Evolutionary conservation across 2,329 filamentous ascomycete species (phyloP).

Genomic region (Geoglossum cookeanum): DNA sequence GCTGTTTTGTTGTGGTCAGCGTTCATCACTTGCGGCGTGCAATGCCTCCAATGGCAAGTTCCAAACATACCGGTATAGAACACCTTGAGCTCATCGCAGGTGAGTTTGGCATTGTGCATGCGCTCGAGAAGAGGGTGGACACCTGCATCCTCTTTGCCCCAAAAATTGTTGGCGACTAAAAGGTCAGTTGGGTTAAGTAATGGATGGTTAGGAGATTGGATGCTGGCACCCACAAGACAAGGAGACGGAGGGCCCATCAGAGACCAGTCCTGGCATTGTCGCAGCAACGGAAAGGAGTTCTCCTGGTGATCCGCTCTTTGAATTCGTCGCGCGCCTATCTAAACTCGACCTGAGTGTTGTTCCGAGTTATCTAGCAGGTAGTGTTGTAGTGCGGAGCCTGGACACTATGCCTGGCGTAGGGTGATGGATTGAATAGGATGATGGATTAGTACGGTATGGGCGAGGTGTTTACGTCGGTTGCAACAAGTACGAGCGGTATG

Average conservation of each 20-base stretch:
- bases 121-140: constrained; percentile 80
- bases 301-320: neutral
- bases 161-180: constrained; percentile 95
- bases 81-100: constrained; percentile 76
- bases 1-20: constrained; percentile 28
- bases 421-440: neutral
- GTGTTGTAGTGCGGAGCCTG: neutral
- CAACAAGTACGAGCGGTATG: neutral
- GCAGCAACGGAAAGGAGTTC: neutral
- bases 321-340: neutral
- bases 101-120: constrained; percentile 86
- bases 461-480: neutral
- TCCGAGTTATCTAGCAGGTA: neutral
- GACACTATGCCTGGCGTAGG: neutral
- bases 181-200: constrained; percentile 14
- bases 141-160: constrained; percentile 97
- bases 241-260: constrained; percentile 15
- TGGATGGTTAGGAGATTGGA: neutral
- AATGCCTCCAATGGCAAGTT: neutral
- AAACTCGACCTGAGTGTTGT: neutral
- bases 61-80: constrained; percentile 59
- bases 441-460: neutral
- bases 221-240: constrained; percentile 17
- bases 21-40: no score
- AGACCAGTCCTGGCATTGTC: constrained; percentile 3